Evolutionary conservation across 768 basidiomycete species (phyloP), one percentile per base, ranked within the genome.

Genomic region (Phlegmacium glaucopus): DNA sequence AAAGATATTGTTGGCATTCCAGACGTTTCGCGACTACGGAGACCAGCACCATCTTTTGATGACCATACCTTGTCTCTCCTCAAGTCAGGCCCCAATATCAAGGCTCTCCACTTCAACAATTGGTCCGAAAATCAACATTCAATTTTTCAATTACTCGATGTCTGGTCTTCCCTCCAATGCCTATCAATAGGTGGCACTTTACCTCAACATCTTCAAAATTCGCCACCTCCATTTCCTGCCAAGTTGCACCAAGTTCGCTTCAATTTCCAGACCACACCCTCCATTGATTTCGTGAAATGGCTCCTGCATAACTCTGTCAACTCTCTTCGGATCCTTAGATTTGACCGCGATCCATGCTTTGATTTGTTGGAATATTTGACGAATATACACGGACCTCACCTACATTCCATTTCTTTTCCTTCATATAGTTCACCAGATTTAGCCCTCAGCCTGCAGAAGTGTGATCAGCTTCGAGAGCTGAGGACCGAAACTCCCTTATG

Each of bases 241-340:
- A 63, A 72, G 10, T 71, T 85, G 22, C 59, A 74, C 44, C 70
- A 75, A 55, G 69, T 89, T 34, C 73, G 77, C 48, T 72, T 86
- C 65, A 85, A 85, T 64, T 80, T 82, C 63, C 85, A 86, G 59
- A 61, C 69, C n/a, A 64, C 77, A 6, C 82, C 84, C 16, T 75
- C 81, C 3, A 59, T 77, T 39, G 81, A 83, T 29, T 82, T 87
- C 62, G 65, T 85, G 55, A 69, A 75, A 30, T 87, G 86, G 87
- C 78, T 90, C 47, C 79, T 87, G 18, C 75, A 79, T 56, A 72
- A 77, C 47, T 83, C 84, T 28, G 53, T 63, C 17, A 61, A 61
- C 37, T 70, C 71, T n/a, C 70, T 86, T 39, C 71, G 70, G 45
- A 62, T 68, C 26, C 68, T 88, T 46, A 78, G 83, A 46, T 68